Conservation (phyloP, 192 early-diverging fungal genomes). For the Entomortierella lignicola region DNA sequence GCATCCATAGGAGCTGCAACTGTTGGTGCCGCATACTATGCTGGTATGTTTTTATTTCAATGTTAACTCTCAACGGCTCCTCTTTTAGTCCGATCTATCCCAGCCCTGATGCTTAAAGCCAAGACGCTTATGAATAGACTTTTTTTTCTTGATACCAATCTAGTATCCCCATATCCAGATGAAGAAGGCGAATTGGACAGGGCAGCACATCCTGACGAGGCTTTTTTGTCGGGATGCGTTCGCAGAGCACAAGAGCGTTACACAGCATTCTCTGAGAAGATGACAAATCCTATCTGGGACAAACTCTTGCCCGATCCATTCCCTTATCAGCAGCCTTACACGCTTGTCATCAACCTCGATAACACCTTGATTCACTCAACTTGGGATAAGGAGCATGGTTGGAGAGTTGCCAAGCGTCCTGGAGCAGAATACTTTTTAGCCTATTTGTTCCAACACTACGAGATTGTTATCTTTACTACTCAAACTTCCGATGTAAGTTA, state of each 20-base stretch:
- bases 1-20: slow-evolving; percentile 38
- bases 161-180: slow-evolving; percentile 38
- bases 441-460: slow-evolving; percentile 91
- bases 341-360: slow-evolving; percentile 94
- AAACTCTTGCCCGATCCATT: slow-evolving; percentile 94
- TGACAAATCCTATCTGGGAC: slow-evolving; percentile 79
- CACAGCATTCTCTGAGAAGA: slow-evolving; percentile 39
- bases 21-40: slow-evolving; percentile 56
- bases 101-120: neutral
- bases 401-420: slow-evolving; percentile 96
- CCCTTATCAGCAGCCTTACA: slow-evolving; percentile 88
- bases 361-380: slow-evolving; percentile 93
- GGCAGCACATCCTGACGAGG: slow-evolving; percentile 33
- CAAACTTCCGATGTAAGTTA: slow-evolving; percentile 82
- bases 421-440: slow-evolving; percentile 96
- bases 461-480: slow-evolving; percentile 96
- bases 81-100: neutral
- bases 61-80: neutral
- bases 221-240: slow-evolving; percentile 15
- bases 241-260: slow-evolving; percentile 31
- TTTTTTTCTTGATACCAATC: neutral
- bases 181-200: slow-evolving; percentile 36
- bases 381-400: slow-evolving; percentile 97
- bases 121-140: neutral
- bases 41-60: slow-evolving; percentile 40